A percentile compares a stretch with the other conserved stretches of the same genome.
Conservation (phyloP, 208 protist species). For the Crithidia expoeki region DNA sequence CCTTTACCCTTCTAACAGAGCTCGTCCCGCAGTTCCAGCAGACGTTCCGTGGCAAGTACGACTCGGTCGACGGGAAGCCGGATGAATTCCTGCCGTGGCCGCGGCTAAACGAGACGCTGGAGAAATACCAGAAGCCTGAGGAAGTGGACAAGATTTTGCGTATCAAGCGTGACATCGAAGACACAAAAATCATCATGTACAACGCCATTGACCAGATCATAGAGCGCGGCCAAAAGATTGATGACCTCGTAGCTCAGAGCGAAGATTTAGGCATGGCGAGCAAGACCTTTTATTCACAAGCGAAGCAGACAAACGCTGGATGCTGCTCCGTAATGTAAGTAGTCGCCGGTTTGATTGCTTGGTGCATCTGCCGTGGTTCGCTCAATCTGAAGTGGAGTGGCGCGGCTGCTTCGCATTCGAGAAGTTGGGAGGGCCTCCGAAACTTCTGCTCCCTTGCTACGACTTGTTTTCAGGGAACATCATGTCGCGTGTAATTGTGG, state of each 20-base stretch:
- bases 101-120: constrained; percentile 70
- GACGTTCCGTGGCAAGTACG: constrained; percentile 89
- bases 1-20: constrained; percentile 85
- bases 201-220: constrained; percentile 92
- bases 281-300: constrained; percentile 91
- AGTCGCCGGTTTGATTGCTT: not conserved
- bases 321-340: constrained; percentile 87
- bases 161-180: constrained; percentile 91
- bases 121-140: constrained; percentile 89
- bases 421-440: too few relatives aligned
- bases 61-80: constrained; percentile 41
- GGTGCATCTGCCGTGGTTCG: too few relatives aligned
- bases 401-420: too few relatives aligned
- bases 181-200: constrained; percentile 93
- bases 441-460: too few relatives aligned
- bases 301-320: constrained; percentile 89
- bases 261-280: constrained; percentile 83
- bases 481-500: too few relatives aligned
- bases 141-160: constrained; percentile 90
- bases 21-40: constrained; percentile 75
- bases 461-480: too few relatives aligned
- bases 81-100: constrained; percentile 88
- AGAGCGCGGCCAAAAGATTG: constrained; percentile 89
- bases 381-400: too few relatives aligned
- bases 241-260: constrained; percentile 85